Conservation (phyloP, 768 basidiomycete genomes). For the Hemileccinum rubropunctum region DNA sequence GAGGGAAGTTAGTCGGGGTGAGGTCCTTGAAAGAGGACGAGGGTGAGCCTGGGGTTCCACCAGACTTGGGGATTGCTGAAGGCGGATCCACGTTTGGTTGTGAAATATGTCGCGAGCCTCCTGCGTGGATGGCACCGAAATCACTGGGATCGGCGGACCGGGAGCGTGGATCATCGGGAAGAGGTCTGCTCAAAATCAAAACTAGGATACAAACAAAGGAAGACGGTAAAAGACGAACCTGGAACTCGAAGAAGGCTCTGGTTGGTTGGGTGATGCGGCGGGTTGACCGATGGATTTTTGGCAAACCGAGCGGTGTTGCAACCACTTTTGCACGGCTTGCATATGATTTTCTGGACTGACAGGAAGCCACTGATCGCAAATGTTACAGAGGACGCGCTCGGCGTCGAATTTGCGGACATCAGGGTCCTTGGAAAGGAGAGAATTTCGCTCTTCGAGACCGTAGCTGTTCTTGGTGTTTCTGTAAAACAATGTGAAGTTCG, state of each 20-base stretch:
- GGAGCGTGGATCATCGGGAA: constrained; percentile 26
- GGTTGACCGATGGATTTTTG: constrained; percentile 32
- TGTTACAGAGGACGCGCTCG: constrained; percentile 65
- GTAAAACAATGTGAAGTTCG: constrained; percentile 7
- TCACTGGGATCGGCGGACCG: constrained; percentile 29
- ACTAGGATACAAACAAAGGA: background rate
- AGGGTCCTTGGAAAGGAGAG: constrained; percentile 59
- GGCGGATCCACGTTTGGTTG: constrained; percentile 11
- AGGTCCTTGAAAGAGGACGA: constrained; percentile 53
- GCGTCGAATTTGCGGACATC: constrained; percentile 74
- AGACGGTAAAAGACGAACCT: constrained; percentile 16
- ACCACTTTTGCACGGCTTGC: constrained; percentile 63
- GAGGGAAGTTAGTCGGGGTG: constrained; percentile 54
- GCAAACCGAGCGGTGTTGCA: constrained; percentile 58
- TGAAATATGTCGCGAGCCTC: constrained; percentile 17
- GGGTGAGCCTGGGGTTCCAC: constrained; percentile 27
- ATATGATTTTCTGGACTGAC: constrained; percentile 59
- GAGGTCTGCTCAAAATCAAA: constrained; percentile 7
- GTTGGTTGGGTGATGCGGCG: constrained; percentile 7
- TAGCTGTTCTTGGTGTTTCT: constrained; percentile 49
- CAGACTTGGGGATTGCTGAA: constrained; percentile 9
- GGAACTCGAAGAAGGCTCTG: constrained; percentile 23
- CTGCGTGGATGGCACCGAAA: constrained; percentile 18
- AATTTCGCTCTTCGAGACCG: constrained; percentile 59
- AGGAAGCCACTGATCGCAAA: constrained; percentile 67